Percentiles rank a stretch among this genome's conserved stretches.
Conservation (phyloP, 768 basidiomycete genomes). For the Kwoniella shandongensis region DNA sequence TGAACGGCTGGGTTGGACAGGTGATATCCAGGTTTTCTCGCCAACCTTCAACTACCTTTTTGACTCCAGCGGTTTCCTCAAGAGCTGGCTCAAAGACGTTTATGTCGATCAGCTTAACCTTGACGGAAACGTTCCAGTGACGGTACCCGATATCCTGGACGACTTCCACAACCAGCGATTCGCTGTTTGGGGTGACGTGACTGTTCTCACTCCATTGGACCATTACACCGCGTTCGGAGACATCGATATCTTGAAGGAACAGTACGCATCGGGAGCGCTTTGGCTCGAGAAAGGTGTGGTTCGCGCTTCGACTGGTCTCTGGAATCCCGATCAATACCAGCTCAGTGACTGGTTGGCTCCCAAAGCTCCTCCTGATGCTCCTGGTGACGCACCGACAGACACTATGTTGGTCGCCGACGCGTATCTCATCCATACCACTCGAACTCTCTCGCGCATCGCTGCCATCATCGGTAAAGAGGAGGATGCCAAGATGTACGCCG, state of each 20-base stretch:
- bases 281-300: slow-evolving; percentile 48
- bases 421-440: slow-evolving; percentile 16
- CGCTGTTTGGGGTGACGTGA: slow-evolving; percentile 46
- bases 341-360: slow-evolving; percentile 50
- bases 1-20: slow-evolving; percentile 51
- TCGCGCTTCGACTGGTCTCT: slow-evolving; percentile 30
- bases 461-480: background rate
- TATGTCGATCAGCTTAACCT: slow-evolving; percentile 32
- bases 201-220: slow-evolving; percentile 39
- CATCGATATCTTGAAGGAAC: slow-evolving; percentile 22
- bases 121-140: slow-evolving; percentile 30
- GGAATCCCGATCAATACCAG: slow-evolving; percentile 18
- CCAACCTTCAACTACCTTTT: slow-evolving; percentile 40
- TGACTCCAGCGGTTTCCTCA: slow-evolving; percentile 34
- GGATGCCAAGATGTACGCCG: background rate
- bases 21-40: slow-evolving; percentile 48
- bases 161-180: background rate
- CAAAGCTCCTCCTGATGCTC: slow-evolving; percentile 30
- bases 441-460: slow-evolving; percentile 1
- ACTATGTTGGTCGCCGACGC: slow-evolving; percentile 20
- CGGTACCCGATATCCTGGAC: slow-evolving; percentile 34
- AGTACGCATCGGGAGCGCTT: slow-evolving; percentile 35
- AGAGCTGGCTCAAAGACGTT: slow-evolving; percentile 44
- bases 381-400: slow-evolving; percentile 15
- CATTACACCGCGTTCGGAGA: slow-evolving; percentile 39